phyloP scores from a whole-genome alignment of 208 protist species.

The Wallacemonas sp. region DNA sequence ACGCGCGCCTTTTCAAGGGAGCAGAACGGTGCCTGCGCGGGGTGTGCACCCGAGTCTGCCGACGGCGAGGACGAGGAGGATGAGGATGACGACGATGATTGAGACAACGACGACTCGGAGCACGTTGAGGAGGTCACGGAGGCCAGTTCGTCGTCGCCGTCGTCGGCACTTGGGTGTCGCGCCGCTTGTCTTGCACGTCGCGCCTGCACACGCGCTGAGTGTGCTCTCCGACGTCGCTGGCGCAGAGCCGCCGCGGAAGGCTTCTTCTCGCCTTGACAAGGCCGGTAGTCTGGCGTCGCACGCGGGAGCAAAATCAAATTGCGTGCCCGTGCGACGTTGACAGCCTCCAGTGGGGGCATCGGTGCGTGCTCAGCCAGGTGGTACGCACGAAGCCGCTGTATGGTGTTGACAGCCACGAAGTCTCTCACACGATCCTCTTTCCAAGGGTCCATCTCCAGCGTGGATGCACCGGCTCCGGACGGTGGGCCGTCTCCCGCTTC shows the following conservation, averaged over 20 bases:
- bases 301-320: constrained; percentile 68
- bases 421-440: constrained; percentile 79
- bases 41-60: neutral
- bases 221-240: neutral
- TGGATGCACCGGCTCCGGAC: neutral
- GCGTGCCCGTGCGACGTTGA: constrained; percentile 55
- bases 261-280: constrained; percentile 34
- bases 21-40: constrained; percentile 17
- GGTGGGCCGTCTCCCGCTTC: neutral
- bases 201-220: neutral
- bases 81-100: neutral
- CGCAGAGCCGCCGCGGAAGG: constrained; percentile 11
- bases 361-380: constrained; percentile 37
- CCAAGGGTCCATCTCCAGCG: constrained; percentile 74
- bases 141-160: neutral
- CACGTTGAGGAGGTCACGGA: neutral
- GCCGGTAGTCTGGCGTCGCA: constrained; percentile 49
- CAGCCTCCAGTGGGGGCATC: constrained; percentile 43
- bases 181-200: neutral
- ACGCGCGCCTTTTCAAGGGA: constrained; percentile 58
- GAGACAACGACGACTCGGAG: neutral
- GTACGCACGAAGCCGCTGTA: constrained; percentile 75
- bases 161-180: neutral
- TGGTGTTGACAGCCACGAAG: constrained; percentile 83
- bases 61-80: neutral